Conservation (phyloP, 805 yeast species). For the Candida railenensis region DNA sequence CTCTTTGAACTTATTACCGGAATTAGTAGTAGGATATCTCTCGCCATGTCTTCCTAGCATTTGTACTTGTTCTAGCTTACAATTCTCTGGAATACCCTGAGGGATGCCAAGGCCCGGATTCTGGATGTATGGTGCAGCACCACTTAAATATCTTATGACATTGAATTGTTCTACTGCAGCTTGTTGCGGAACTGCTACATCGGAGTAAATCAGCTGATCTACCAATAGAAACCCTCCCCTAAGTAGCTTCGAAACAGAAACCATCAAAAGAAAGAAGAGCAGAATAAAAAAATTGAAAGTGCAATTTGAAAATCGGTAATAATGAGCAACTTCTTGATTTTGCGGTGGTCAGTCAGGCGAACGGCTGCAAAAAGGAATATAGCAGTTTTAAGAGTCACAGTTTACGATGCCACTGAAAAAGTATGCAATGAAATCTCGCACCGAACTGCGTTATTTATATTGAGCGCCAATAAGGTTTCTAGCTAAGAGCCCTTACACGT, state of each 20-base stretch:
- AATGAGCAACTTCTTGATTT: not conserved
- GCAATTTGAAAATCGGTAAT: not conserved
- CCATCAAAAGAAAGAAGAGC: conserved; percentile 18
- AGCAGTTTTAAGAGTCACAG: not conserved
- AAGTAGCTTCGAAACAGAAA: conserved; percentile 26
- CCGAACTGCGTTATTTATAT: not conserved
- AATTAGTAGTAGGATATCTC: conserved; percentile 46
- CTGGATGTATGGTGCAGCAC: conserved; percentile 55
- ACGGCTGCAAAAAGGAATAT: not conserved
- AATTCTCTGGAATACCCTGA: conserved; percentile 47
- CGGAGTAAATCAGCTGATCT: conserved; percentile 23
- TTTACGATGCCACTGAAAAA: not conserved
- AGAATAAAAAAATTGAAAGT: not conserved
- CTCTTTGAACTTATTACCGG: conserved; percentile 26
- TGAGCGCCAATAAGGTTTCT: not conserved
- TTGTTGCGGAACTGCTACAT: conserved; percentile 39
- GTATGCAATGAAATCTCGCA: not conserved
- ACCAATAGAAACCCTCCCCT: conserved; percentile 30
- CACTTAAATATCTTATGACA: conserved; percentile 51
- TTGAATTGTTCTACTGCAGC: conserved; percentile 46
- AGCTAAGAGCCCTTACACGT: too few species aligned
- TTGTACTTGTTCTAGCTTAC: conserved; percentile 66
- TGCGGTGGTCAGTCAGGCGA: not conserved
- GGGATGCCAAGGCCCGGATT: conserved; percentile 54
- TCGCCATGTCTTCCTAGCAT: conserved; percentile 78